Percentiles rank a stretch among this genome's conserved stretches.
Evolutionary conservation across 306 rosid genomes (phyloP).

Genomic region (Astragalus glycyphyllos): DNA sequence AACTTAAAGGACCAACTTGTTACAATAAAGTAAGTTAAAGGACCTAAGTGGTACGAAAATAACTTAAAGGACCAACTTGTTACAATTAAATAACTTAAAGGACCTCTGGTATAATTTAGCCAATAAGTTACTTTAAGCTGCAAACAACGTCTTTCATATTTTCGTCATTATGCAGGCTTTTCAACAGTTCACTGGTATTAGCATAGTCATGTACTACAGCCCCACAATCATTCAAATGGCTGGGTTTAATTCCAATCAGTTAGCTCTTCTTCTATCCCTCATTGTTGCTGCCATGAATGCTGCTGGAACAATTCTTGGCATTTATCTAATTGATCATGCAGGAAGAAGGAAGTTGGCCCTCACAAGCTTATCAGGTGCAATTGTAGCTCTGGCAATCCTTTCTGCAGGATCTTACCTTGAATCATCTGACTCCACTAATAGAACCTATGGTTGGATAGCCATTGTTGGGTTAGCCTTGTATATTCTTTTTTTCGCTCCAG

Average conservation of each 20-base stretch:
- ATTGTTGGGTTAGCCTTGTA: conserved; percentile 65
- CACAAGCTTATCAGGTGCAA: conserved; percentile 65
- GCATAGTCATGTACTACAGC: conserved; percentile 63
- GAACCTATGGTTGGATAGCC: conserved; percentile 63
- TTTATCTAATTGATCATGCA: conserved; percentile 65
- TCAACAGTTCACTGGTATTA: conserved; percentile 85
- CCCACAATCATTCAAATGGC: conserved; percentile 70
- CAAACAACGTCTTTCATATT: conserved; percentile 8
- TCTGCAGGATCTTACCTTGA: conserved; percentile 55
- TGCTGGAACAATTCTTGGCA: conserved; percentile 73
- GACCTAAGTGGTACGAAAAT: too few species aligned
- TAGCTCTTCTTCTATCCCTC: conserved; percentile 73
- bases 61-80: too few species aligned
- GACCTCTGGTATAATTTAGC: too few species aligned
- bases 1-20: too few species aligned
- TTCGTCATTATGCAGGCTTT: conserved; percentile 61
- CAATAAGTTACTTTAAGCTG: conserved; percentile 1
- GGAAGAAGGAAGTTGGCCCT: conserved; percentile 76
- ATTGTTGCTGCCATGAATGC: conserved; percentile 71
- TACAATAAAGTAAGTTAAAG: too few species aligned
- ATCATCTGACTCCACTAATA: conserved; percentile 49
- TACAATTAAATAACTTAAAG: too few species aligned
- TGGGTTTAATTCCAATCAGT: conserved; percentile 69
- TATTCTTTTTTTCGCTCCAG: conserved; percentile 69
- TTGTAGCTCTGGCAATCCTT: conserved; percentile 60